Evolutionary conservation across 202 grass and related monocot genomes (phyloP).

Genomic region (Zoysia matrella): DNA sequence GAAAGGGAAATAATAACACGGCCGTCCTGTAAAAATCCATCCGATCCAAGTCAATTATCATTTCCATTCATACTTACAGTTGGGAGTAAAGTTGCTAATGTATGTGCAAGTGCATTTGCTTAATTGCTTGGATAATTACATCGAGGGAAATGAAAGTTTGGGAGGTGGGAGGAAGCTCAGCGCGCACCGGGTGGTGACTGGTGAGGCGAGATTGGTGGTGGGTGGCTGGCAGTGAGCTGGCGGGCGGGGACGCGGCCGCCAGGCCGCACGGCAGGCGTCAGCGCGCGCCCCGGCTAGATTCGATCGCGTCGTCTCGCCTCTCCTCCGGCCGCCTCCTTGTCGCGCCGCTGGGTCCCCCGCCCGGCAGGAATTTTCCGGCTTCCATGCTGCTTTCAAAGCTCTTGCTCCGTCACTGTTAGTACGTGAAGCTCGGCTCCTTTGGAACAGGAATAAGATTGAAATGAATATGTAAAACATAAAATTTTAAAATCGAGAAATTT

Average conservation of each 20-base stretch:
- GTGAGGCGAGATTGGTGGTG: not conserved
- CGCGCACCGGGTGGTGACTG: constrained; percentile 23
- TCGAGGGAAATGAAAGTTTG: not conserved
- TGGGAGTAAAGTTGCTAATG: no score
- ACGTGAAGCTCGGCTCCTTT: no score
- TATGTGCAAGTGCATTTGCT: not conserved
- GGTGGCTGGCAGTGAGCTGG: constrained; percentile 63
- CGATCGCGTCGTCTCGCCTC: constrained; percentile 32
- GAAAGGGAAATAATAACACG: constrained; percentile 28
- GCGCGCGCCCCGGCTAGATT: constrained; percentile 45
- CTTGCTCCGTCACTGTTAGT: no score
- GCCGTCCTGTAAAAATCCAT: constrained; percentile 37
- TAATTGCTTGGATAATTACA: not conserved
- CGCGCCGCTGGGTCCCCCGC: no score
- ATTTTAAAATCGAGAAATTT: no score
- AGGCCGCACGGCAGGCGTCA: constrained; percentile 9
- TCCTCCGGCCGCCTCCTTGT: no score
- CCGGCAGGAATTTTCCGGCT: no score
- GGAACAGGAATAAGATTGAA: no score
- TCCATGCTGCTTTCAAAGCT: no score
- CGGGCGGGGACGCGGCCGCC: constrained; percentile 18
- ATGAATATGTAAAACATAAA: no score
- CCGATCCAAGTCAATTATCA: constrained; percentile 9
- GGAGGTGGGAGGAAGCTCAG: not conserved
- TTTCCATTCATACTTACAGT: no score